Evolutionary conservation across 129 eudicot genomes (phyloP).

Genomic region (Ambrosia artemisiifolia): DNA sequence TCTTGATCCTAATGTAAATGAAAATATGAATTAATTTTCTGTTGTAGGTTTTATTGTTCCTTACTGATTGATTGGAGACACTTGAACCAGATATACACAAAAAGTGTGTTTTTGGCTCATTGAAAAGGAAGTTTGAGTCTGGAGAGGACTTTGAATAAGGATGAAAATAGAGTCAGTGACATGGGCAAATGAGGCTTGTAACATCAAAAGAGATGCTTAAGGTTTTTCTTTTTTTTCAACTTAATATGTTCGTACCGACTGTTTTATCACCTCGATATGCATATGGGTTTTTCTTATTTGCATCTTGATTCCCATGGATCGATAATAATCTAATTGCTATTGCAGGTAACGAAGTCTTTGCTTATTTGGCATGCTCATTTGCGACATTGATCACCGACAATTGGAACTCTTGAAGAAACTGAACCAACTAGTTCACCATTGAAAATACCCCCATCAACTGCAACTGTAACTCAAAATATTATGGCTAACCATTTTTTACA

Average conservation of each 20-base stretch:
- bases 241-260: too few relatives aligned
- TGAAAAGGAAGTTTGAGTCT: too few relatives aligned
- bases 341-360: constrained; percentile 17
- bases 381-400: background rate
- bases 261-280: too few relatives aligned
- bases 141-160: constrained; percentile 17
- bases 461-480: constrained; percentile 1
- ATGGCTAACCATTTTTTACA: background rate
- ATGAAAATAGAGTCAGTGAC: constrained; percentile 19
- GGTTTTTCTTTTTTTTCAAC: background rate
- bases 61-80: background rate
- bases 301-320: background rate
- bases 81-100: background rate
- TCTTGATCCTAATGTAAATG: too few relatives aligned
- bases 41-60: constrained; percentile 8
- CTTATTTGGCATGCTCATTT: constrained; percentile 9
- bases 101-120: too few relatives aligned
- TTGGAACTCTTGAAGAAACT: background rate
- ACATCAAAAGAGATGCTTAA: constrained; percentile 8
- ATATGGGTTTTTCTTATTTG: background rate
- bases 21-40: background rate
- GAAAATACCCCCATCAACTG: background rate
- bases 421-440: too few relatives aligned
- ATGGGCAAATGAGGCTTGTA: constrained; percentile 15
- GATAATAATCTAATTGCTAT: constrained; percentile 4